These are phyloP conservation scores for Alternaria sp. DNA, from an alignment of 2,329 filamentous ascomycete genomes.

Conservation along the genomic window DNA sequence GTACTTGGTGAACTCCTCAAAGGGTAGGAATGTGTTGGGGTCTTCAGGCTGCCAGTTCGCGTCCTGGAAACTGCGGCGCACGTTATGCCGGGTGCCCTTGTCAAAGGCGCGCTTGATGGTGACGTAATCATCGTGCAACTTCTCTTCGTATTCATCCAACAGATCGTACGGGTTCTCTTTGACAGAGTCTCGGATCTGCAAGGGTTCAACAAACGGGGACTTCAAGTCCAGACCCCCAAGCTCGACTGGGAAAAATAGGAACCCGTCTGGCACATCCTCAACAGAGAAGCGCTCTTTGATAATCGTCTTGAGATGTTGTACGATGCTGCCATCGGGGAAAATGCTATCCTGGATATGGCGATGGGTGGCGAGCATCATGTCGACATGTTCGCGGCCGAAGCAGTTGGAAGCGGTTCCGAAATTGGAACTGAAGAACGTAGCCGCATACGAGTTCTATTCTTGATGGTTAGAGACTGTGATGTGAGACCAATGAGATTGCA, in stretches of 20 bases:
- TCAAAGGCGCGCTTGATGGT: conserved; percentile 38
- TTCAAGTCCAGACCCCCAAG: conserved; percentile 59
- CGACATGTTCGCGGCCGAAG: conserved; percentile 60
- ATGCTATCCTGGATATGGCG: conserved; percentile 57
- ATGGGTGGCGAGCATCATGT: conserved; percentile 60
- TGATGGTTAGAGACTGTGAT: neutral
- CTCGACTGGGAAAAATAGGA: conserved; percentile 61
- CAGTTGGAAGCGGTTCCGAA: conserved; percentile 62
- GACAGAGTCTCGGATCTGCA: conserved; percentile 51
- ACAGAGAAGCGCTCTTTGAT: conserved; percentile 62
- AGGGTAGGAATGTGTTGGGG: conserved; percentile 34
- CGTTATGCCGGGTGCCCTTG: conserved; percentile 17
- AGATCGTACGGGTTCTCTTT: conserved; percentile 47
- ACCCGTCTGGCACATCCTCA: conserved; percentile 56
- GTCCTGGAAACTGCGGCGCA: conserved; percentile 8
- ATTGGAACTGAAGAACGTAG: conserved; percentile 61
- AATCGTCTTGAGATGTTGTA: conserved; percentile 52
- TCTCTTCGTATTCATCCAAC: conserved; percentile 52
- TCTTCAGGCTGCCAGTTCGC: conserved; percentile 18
- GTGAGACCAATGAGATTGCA: neutral
- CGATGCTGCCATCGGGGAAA: conserved; percentile 49
- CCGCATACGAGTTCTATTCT: conserved; percentile 61
- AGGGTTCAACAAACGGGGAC: conserved; percentile 58
- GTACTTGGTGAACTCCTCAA: conserved; percentile 33
- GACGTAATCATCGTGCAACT: conserved; percentile 46